Evolutionary conservation across 148 eudicot species (phyloP).

Genomic region (Chenopodium berlandieri): DNA sequence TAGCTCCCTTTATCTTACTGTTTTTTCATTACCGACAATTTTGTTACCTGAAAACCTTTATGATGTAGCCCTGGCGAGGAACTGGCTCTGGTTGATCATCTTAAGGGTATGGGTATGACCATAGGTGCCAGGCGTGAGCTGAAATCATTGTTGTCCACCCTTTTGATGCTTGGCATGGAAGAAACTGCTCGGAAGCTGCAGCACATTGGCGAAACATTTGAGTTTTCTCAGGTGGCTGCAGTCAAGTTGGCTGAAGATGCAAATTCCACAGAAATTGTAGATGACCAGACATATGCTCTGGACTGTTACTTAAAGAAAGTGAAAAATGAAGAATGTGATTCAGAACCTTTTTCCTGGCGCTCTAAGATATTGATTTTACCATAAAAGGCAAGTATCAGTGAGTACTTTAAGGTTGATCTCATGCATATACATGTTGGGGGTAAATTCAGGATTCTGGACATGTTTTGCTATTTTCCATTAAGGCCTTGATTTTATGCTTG

Average conservation of each 20-base stretch:
- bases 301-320: conserved; percentile 54
- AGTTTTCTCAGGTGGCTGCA: conserved; percentile 81
- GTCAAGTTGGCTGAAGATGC: conserved; percentile 75
- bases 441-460: not conserved
- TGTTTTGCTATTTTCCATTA: not conserved
- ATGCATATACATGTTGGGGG: not conserved
- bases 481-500: not conserved
- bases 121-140: conserved; percentile 71
- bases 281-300: conserved; percentile 64
- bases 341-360: conserved; percentile 70
- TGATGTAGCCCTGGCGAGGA: conserved; percentile 83
- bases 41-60: not conserved
- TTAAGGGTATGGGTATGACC: conserved; percentile 78
- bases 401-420: not conserved
- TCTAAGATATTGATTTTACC: conserved; percentile 51
- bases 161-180: conserved; percentile 79
- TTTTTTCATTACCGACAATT: not conserved
- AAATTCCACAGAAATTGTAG: conserved; percentile 47
- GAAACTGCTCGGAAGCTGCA: conserved; percentile 74
- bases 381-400: conserved; percentile 41
- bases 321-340: conserved; percentile 41
- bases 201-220: conserved; percentile 56
- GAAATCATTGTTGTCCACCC: conserved; percentile 60
- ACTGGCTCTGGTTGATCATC: conserved; percentile 85
- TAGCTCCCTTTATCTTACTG: not conserved